Conservation (phyloP, 2,329 filamentous ascomycete species). For the Lasiodiplodia sp. region DNA sequence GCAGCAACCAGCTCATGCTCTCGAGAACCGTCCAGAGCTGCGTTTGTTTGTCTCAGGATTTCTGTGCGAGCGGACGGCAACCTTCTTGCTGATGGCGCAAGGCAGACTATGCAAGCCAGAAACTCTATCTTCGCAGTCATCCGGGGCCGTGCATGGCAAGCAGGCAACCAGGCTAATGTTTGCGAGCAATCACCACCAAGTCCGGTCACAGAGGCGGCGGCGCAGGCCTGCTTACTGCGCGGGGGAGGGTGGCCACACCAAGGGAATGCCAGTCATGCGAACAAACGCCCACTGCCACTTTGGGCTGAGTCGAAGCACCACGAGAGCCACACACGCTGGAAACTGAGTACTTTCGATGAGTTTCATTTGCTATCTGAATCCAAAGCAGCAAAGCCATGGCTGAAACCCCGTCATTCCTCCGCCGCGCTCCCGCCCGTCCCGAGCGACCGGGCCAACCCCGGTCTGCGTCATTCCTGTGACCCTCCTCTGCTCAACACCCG, state of each 20-base stretch:
- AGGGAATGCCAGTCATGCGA: neutral
- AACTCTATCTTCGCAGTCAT: neutral
- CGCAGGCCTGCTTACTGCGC: constrained; percentile 18
- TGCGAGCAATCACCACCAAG: constrained; percentile 17
- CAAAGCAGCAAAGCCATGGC: constrained; percentile 7
- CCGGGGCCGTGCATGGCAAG: neutral
- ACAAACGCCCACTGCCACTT: constrained; percentile 12
- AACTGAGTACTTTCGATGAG: neutral
- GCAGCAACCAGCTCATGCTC: neutral
- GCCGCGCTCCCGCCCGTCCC: constrained; percentile 13
- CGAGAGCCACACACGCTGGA: neutral
- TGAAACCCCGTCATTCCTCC: constrained; percentile 7
- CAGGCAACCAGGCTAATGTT: neutral
- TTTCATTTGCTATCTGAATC: constrained; percentile 13
- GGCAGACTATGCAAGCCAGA: constrained; percentile 6
- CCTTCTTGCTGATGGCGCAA: constrained; percentile 13
- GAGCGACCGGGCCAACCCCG: neutral
- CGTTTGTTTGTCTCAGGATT: constrained; percentile 12
- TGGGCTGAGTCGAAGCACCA: neutral
- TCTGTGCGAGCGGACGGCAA: neutral
- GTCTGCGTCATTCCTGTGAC: neutral
- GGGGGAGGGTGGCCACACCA: neutral
- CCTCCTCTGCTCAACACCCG: constrained; percentile 16
- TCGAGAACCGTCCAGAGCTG: neutral
- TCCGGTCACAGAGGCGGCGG: constrained; percentile 8